Percentiles rank a stretch among this genome's conserved stretches.
Conservation (phyloP, 495 filamentous ascomycete genomes). For the Hamigera avellanea region DNA sequence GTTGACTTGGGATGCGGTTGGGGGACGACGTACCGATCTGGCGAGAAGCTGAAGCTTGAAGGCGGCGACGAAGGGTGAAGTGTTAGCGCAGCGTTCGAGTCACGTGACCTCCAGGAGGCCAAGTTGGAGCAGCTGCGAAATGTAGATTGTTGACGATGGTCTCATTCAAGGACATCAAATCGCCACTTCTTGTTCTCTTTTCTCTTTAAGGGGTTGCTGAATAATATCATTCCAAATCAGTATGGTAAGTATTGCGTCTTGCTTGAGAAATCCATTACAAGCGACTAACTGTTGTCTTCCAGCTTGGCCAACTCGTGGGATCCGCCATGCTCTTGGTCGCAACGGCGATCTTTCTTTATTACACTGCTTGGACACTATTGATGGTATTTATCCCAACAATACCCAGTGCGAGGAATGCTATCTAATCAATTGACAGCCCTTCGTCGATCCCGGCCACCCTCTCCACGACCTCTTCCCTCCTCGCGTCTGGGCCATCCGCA, state of each 20-base stretch:
- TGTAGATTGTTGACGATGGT: no score
- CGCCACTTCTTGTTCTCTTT: no score
- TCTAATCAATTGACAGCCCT: conserved; percentile 51
- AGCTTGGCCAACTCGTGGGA: conserved; percentile 95
- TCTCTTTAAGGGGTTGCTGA: not conserved
- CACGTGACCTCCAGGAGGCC: conserved; percentile 16
- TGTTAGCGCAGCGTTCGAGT: conserved; percentile 8
- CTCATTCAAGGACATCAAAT: no score
- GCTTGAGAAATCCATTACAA: not conserved
- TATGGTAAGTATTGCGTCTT: conserved; percentile 12
- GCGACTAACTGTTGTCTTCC: conserved; percentile 5
- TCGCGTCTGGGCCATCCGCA: conserved; percentile 96
- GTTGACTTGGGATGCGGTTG: conserved; percentile 1
- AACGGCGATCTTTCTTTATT: conserved; percentile 94
- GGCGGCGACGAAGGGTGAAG: conserved; percentile 7
- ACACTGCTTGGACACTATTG: conserved; percentile 92
- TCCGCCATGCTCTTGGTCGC: conserved; percentile 96
- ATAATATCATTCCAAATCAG: conserved; percentile 8
- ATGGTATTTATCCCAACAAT: conserved; percentile 78
- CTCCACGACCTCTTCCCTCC: conserved; percentile 93
- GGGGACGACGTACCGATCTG: no score
- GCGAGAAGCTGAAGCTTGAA: conserved; percentile 6
- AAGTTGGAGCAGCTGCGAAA: conserved; percentile 6
- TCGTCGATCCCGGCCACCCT: conserved; percentile 88
- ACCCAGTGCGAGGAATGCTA: conserved; percentile 3